A percentile compares a stretch with the other conserved stretches of the same genome.
These are phyloP conservation scores for Penicillium paradoxum DNA, from an alignment of 495 filamentous ascomycete genomes.

Conservation along the genomic window DNA sequence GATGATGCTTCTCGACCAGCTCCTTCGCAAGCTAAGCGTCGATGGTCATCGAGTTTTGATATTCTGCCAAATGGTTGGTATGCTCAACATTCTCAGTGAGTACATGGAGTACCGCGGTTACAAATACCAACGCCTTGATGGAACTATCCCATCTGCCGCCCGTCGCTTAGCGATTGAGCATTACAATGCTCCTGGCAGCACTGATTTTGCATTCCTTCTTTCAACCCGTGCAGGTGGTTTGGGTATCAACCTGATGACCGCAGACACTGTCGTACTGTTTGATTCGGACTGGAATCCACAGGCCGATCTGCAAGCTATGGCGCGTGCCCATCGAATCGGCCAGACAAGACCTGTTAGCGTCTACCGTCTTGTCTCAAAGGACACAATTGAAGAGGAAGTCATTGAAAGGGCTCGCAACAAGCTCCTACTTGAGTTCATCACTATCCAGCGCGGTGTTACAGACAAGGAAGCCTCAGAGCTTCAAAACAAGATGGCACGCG, in stretches of 20 bases:
- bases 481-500: conserved; percentile 62
- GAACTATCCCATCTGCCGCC: conserved; percentile 80
- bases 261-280: conserved; percentile 95
- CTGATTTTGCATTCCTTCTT: conserved; percentile 93
- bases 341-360: conserved; percentile 94
- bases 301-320: conserved; percentile 97
- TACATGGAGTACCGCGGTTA: conserved; percentile 88
- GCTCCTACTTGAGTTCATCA: conserved; percentile 95
- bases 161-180: conserved; percentile 93
- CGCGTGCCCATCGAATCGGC: conserved; percentile 93
- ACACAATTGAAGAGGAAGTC: conserved; percentile 97
- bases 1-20: conserved; percentile 96
- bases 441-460: conserved; percentile 93
- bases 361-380: conserved; percentile 91
- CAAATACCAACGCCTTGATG: conserved; percentile 88
- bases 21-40: conserved; percentile 82
- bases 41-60: conserved; percentile 95
- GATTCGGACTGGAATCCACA: conserved; percentile 99
- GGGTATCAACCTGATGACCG: conserved; percentile 98
- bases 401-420: conserved; percentile 95
- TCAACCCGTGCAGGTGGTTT: conserved; percentile 94
- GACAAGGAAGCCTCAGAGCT: conserved; percentile 73
- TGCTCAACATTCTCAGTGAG: conserved; percentile 92
- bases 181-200: conserved; percentile 90
- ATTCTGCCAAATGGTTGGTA: conserved; percentile 99